A percentile compares a stretch with the other conserved stretches of the same genome.
Conservation (phyloP, 192 early-diverging fungal species). For the Linnemannia hyalina region DNA sequence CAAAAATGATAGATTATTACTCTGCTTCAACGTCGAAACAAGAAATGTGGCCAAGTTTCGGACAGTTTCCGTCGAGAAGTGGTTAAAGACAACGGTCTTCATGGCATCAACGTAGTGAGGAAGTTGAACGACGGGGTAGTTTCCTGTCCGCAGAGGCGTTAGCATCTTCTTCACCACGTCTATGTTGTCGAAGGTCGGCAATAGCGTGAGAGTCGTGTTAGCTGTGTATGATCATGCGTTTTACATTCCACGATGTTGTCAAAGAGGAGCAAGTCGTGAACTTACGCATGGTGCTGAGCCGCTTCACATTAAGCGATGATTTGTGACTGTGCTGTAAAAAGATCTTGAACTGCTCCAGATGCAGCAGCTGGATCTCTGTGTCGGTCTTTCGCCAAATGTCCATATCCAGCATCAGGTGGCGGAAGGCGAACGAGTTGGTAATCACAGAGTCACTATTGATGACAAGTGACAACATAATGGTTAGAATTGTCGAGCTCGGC, state of each 20-base stretch:
- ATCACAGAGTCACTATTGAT: conserved; percentile 71
- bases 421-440: conserved; percentile 73
- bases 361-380: conserved; percentile 65
- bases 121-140: conserved; percentile 68
- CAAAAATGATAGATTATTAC: conserved; percentile 17
- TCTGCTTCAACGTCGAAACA: conserved; percentile 70
- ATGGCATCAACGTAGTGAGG: conserved; percentile 64
- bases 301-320: conserved; percentile 68
- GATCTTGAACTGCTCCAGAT: conserved; percentile 71
- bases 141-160: conserved; percentile 67
- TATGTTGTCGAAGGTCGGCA: conserved; percentile 4
- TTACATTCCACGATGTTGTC: too few relatives aligned
- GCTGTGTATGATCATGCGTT: background rate
- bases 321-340: conserved; percentile 71
- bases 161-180: conserved; percentile 76
- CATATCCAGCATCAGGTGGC: conserved; percentile 74
- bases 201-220: background rate
- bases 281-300: conserved; percentile 71
- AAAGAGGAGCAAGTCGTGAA: background rate
- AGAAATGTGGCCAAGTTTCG: conserved; percentile 72
- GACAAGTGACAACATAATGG: background rate
- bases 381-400: conserved; percentile 75
- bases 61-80: conserved; percentile 72
- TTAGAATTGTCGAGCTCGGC: background rate
- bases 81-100: conserved; percentile 66